phyloP scores from a whole-genome alignment of 805 yeast species.

The Pichia manshurica region DNA sequence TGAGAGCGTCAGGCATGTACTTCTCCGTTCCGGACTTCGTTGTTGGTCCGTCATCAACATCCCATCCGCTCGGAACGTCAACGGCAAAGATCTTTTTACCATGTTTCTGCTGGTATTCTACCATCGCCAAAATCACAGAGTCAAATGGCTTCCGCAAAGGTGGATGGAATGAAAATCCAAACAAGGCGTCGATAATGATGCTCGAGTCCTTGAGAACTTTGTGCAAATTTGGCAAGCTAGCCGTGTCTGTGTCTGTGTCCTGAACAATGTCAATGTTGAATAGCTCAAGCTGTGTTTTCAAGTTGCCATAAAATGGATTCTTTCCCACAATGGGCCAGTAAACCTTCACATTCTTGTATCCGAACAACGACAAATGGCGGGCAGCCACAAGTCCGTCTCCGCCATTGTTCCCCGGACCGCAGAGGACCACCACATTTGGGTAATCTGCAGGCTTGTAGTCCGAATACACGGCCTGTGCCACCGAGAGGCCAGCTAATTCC shows the following conservation, averaged over 20 bases:
- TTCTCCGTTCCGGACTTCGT: constrained; percentile 27
- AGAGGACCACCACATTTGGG: constrained; percentile 49
- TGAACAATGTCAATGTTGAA: constrained; percentile 57
- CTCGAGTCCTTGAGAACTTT: constrained; percentile 33
- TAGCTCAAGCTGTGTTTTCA: constrained; percentile 61
- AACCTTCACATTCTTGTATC: constrained; percentile 60
- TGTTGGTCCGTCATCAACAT: constrained; percentile 80
- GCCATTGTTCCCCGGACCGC: constrained; percentile 96
- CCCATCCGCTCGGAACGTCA: constrained; percentile 97
- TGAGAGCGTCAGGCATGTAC: constrained; percentile 56
- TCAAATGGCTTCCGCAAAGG: constrained; percentile 80
- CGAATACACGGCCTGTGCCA: constrained; percentile 76
- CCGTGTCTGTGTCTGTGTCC: neutral
- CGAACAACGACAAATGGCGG: constrained; percentile 77
- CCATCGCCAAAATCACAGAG: constrained; percentile 37
- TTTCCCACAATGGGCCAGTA: constrained; percentile 72
- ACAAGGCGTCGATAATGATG: constrained; percentile 71
- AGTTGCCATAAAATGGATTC: constrained; percentile 49
- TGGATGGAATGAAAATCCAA: constrained; percentile 91
- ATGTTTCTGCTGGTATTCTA: constrained; percentile 21
- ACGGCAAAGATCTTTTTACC: constrained; percentile 64
- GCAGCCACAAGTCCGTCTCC: constrained; percentile 98
- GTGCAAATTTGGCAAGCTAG: constrained; percentile 17
- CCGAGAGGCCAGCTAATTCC: constrained; percentile 95
- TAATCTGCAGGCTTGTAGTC: constrained; percentile 50